Percentiles rank a stretch among this genome's conserved stretches.
Conservation (phyloP, 768 basidiomycete genomes). For the Chiua virens region DNA sequence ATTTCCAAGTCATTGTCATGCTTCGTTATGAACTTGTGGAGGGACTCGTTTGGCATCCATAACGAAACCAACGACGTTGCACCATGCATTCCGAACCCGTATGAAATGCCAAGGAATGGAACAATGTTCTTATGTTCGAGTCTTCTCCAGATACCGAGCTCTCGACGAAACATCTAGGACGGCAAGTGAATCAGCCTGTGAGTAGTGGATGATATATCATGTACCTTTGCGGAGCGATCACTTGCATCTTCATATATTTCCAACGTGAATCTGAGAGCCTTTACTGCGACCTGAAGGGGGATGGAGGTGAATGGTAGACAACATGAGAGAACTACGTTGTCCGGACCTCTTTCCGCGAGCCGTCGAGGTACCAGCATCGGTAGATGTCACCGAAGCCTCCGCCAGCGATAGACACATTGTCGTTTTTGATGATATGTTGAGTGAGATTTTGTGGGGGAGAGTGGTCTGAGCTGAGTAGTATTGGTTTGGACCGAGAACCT, state of each 20-base stretch:
- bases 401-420: neutral
- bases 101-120: constrained; percentile 25
- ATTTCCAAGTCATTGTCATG: neutral
- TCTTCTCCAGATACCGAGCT: constrained; percentile 30
- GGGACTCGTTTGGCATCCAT: constrained; percentile 30
- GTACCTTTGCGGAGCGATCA: neutral
- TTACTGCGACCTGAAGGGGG: constrained; percentile 21
- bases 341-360: constrained; percentile 6
- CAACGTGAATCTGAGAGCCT: constrained; percentile 14
- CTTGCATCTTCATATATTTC: neutral
- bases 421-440: neutral
- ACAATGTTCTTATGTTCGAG: constrained; percentile 26
- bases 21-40: constrained; percentile 17
- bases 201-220: accelerated
- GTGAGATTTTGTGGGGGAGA: constrained; percentile 9
- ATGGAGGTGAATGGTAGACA: neutral
- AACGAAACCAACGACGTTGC: constrained; percentile 28
- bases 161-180: constrained; percentile 23
- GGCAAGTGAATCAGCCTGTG: too few species aligned
- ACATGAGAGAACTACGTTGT: too few species aligned
- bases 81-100: constrained; percentile 23
- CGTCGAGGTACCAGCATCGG: constrained; percentile 1
- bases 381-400: constrained; percentile 18
- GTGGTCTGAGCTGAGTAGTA: neutral
- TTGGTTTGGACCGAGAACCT: neutral